Evolutionary conservation across 371 early-diverging fungal genomes (phyloP).

Genomic region (Circinella umbellata): DNA sequence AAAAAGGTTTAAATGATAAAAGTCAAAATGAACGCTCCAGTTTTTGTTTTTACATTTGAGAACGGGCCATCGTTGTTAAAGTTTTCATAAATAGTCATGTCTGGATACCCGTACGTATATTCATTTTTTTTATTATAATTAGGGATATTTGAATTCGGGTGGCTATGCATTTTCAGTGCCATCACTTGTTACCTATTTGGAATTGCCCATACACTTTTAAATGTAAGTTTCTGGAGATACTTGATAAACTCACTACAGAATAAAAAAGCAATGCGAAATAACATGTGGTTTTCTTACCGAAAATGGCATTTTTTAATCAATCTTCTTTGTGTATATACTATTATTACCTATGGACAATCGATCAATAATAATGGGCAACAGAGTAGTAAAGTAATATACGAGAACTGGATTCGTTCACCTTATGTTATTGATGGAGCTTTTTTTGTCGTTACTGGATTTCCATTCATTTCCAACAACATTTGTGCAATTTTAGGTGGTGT

Average conservation of each 20-base stretch:
- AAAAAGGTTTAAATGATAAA: too few relatives aligned
- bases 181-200: too few relatives aligned
- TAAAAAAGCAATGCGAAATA: not conserved
- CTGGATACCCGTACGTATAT: too few relatives aligned
- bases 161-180: too few relatives aligned
- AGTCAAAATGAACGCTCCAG: too few relatives aligned
- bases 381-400: conserved; percentile 36
- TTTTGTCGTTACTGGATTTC: conserved; percentile 24
- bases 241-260: not conserved
- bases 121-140: too few relatives aligned
- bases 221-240: conserved; percentile 25
- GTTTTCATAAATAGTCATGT: too few relatives aligned
- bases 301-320: not conserved
- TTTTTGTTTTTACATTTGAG: too few relatives aligned
- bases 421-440: conserved; percentile 28
- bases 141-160: too few relatives aligned
- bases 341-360: not conserved
- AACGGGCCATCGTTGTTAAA: too few relatives aligned
- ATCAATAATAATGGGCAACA: conserved; percentile 5
- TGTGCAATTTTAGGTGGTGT: conserved; percentile 30
- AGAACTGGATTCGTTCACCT: conserved; percentile 29
- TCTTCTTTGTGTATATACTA: not conserved
- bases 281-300: conserved; percentile 1
- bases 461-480: conserved; percentile 40
- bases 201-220: conserved; percentile 20